Conservation (phyloP, 805 yeast genomes). For the Millerozyma miso region DNA sequence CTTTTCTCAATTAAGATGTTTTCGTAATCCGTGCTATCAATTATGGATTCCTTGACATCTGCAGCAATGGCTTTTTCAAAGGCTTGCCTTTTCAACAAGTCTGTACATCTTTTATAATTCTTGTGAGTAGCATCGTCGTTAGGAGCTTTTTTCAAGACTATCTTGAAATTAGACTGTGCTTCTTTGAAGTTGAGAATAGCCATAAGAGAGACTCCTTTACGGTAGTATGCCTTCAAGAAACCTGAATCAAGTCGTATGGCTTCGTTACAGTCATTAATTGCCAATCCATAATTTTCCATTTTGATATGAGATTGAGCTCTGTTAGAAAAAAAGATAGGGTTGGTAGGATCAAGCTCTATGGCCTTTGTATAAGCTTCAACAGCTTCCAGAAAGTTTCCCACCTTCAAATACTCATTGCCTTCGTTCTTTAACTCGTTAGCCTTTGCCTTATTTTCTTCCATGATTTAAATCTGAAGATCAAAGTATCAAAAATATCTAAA, state of each 20-base stretch:
- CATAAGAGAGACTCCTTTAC: constrained; percentile 78
- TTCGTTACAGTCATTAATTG: constrained; percentile 70
- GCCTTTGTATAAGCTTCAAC: constrained; percentile 71
- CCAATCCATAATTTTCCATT: constrained; percentile 80
- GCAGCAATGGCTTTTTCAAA: constrained; percentile 85
- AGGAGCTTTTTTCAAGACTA: constrained; percentile 60
- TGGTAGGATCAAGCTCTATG: constrained; percentile 54
- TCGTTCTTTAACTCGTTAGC: constrained; percentile 56
- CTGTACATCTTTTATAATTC: constrained; percentile 58
- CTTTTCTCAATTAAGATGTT: constrained; percentile 47
- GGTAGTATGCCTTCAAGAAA: constrained; percentile 76
- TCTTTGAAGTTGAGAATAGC: constrained; percentile 73
- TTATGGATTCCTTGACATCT: constrained; percentile 52
- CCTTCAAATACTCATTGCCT: constrained; percentile 73
- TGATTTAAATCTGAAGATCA: background rate
- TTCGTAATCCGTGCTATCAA: constrained; percentile 46
- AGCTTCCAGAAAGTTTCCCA: constrained; percentile 61
- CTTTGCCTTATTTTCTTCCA: constrained; percentile 15
- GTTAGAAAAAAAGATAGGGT: constrained; percentile 71
- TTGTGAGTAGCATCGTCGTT: constrained; percentile 63
- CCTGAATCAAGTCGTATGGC: constrained; percentile 65
- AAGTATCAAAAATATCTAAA: background rate
- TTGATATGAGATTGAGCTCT: constrained; percentile 89
- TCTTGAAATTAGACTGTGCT: constrained; percentile 66
- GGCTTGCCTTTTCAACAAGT: constrained; percentile 64